Evolutionary conservation across 164 flowering plant genomes (phyloP).

Genomic region (Warburgia ugandensis): DNA sequence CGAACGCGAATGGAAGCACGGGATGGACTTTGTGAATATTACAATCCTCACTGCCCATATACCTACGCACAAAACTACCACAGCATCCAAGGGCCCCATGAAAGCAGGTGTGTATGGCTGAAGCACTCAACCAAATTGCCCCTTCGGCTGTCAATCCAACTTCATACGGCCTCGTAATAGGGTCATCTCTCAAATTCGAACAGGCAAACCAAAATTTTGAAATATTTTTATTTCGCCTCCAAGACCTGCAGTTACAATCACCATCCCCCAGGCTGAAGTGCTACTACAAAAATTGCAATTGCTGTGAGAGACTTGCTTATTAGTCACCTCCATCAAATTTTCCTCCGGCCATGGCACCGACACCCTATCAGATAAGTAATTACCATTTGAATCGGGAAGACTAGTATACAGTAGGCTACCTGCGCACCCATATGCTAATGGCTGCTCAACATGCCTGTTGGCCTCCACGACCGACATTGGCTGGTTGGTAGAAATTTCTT

Average conservation of each 20-base stretch:
- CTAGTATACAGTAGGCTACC: conserved; percentile 45
- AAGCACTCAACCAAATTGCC: too few relatives aligned
- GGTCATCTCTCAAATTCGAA: conserved; percentile 43
- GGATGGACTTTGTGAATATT: conserved; percentile 6
- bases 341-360: conserved; percentile 88
- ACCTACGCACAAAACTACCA: conserved; percentile 12
- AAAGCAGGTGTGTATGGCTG: too few relatives aligned
- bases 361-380: conserved; percentile 57
- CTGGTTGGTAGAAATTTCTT: conserved; percentile 40
- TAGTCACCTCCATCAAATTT: conserved; percentile 41
- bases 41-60: conserved; percentile 16
- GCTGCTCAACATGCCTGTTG: too few relatives aligned
- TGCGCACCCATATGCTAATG: too few relatives aligned
- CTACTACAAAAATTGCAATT: conserved; percentile 43
- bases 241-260: conserved; percentile 84
- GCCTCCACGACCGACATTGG: conserved; percentile 38
- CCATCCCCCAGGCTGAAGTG: conserved; percentile 83
- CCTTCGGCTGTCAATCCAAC: neutral
- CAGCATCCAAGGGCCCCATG: too few relatives aligned
- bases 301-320: conserved; percentile 37
- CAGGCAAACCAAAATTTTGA: conserved; percentile 91
- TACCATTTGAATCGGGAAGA: conserved; percentile 46
- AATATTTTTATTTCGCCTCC: conserved; percentile 78
- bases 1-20: conserved; percentile 6
- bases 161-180: too few relatives aligned